Conservation (phyloP, 148 eudicot genomes). For the Beta vulgaris region DNA sequence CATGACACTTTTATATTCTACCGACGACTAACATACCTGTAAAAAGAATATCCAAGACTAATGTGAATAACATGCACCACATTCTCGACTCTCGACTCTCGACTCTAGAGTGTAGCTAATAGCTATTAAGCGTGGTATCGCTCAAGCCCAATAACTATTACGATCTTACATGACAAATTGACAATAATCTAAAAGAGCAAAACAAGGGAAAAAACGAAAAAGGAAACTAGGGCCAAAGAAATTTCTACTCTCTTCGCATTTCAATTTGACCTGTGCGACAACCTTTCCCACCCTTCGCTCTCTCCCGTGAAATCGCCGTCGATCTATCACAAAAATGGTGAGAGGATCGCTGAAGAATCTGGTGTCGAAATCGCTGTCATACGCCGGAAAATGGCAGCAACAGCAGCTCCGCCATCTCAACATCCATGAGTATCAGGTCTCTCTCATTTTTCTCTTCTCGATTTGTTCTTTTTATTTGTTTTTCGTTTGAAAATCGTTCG, state of each 20-base stretch:
- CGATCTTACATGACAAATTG: too few relatives aligned
- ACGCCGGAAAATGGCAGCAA: slow-evolving; percentile 90
- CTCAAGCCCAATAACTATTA: too few relatives aligned
- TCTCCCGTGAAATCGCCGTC: slow-evolving; percentile 27
- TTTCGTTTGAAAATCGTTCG: neutral
- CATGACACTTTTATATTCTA: too few relatives aligned
- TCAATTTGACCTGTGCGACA: neutral
- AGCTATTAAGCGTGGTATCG: too few relatives aligned
- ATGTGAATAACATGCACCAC: too few relatives aligned
- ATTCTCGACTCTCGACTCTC: too few relatives aligned
- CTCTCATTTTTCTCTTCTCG: neutral
- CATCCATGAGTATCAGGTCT: slow-evolving; percentile 94
- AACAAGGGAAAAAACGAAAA: neutral
- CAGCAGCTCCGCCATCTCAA: slow-evolving; percentile 98
- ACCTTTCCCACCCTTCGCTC: neutral
- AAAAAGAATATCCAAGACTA: too few relatives aligned
- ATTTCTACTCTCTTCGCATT: neutral
- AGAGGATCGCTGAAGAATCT: slow-evolving; percentile 62
- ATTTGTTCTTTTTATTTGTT: neutral
- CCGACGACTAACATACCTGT: too few relatives aligned
- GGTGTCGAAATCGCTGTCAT: slow-evolving; percentile 53
- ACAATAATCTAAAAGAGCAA: too few relatives aligned
- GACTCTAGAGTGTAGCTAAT: too few relatives aligned
- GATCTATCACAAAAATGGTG: slow-evolving; percentile 48
- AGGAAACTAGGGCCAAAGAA: neutral